A percentile compares a stretch with the other conserved stretches of the same genome.
phyloP scores from a whole-genome alignment of 768 basidiomycete genomes.

The Clitopilus passeckerianus region DNA sequence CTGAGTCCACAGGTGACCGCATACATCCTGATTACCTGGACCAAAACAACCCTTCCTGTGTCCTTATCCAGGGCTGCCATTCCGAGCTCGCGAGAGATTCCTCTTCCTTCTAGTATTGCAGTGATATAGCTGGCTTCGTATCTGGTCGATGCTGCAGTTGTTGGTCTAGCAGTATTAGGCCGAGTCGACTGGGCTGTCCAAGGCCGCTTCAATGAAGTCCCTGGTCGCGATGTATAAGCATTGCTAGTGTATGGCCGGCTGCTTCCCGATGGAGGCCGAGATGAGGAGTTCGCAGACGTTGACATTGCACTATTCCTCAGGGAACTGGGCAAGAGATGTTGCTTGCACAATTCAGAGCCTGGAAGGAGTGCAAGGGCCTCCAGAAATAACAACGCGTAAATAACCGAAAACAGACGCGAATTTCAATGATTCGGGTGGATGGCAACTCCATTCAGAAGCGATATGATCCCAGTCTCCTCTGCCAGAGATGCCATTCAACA shows the following conservation, averaged over 20 bases:
- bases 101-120: conserved; percentile 72
- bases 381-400: neutral
- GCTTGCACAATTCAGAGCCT: no score
- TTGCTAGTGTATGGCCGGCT: neutral
- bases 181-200: conserved; percentile 57
- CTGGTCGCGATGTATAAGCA: neutral
- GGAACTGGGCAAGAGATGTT: no score
- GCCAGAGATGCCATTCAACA: neutral
- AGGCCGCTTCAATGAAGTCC: conserved; percentile 29
- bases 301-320: no score
- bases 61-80: conserved; percentile 82
- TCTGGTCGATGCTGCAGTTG: conserved; percentile 55
- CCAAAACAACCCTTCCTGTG: conserved; percentile 68
- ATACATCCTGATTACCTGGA: conserved; percentile 52
- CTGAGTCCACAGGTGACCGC: conserved; percentile 1
- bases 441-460: neutral
- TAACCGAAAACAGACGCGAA: neutral
- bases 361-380: neutral
- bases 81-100: conserved; percentile 79
- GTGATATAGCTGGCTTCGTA: conserved; percentile 58
- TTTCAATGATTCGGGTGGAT: neutral
- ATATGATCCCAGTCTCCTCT: neutral
- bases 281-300: neutral
- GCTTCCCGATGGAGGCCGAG: neutral
- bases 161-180: conserved; percentile 57